A percentile compares a stretch with the other conserved stretches of the same genome.
Conservation (phyloP, 2,329 filamentous ascomycete genomes). For the Calonectria pauciramosa region DNA sequence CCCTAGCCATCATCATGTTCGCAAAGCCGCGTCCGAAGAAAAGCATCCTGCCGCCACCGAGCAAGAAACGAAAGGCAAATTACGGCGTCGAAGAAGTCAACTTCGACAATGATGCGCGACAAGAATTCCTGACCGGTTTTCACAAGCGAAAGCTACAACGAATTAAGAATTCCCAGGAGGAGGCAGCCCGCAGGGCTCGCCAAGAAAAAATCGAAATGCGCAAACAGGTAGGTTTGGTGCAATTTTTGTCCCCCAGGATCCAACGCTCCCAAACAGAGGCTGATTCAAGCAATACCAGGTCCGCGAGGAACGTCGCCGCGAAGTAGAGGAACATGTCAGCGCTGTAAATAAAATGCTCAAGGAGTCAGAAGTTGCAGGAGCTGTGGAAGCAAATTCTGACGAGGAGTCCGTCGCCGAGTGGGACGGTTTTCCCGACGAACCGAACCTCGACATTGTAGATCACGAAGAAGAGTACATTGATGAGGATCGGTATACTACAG, state of each 20-base stretch:
- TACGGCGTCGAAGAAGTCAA: constrained; percentile 81
- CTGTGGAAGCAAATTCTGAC: constrained; percentile 58
- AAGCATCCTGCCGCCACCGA: constrained; percentile 67
- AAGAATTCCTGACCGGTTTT: constrained; percentile 94
- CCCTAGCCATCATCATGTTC: constrained; percentile 57
- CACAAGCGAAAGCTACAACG: constrained; percentile 94
- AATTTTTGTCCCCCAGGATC: not conserved
- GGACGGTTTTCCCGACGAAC: constrained; percentile 73
- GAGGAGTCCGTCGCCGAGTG: constrained; percentile 67
- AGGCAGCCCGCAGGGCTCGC: constrained; percentile 81
- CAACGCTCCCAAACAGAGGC: not conserved
- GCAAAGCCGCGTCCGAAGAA: constrained; percentile 72
- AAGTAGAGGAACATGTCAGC: constrained; percentile 85
- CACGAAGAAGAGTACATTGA: constrained; percentile 96
- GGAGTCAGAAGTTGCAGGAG: constrained; percentile 65
- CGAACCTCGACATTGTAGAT: constrained; percentile 70
- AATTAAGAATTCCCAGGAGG: constrained; percentile 86
- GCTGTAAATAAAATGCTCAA: constrained; percentile 80
- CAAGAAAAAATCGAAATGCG: constrained; percentile 82
- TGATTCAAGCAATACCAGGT: constrained; percentile 67
- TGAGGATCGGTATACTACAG: constrained; percentile 95
- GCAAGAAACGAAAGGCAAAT: constrained; percentile 76
- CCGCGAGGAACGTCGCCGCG: constrained; percentile 83
- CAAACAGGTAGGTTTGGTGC: constrained; percentile 73
- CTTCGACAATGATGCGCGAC: constrained; percentile 84